These are phyloP conservation scores for Microascus cirrosus DNA, from an alignment of 2,329 filamentous ascomycete species.

Conservation along the genomic window DNA sequence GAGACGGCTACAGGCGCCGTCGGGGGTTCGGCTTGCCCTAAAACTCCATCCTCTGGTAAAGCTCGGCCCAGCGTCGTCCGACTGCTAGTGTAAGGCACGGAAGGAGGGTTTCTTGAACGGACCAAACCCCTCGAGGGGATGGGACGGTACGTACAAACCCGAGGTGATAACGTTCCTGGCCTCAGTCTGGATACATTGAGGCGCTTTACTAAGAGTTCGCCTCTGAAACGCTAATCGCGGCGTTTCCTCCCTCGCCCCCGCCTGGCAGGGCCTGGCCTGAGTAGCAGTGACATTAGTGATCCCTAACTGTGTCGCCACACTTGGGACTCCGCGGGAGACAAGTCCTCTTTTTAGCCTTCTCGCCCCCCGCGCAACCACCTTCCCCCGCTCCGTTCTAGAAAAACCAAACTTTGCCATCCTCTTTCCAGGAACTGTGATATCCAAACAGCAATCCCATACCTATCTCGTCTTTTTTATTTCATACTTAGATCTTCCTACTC, in stretches of 20 bases:
- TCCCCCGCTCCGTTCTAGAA: background rate
- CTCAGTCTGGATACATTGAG: background rate
- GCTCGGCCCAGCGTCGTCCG: background rate
- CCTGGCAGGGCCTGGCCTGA: background rate
- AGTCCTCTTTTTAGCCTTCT: background rate
- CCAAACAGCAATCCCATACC: background rate
- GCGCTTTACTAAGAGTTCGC: background rate
- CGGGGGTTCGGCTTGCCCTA: background rate
- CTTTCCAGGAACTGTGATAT: background rate
- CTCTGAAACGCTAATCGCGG: background rate
- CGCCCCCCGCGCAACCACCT: background rate
- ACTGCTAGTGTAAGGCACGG: background rate
- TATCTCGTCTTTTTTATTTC: background rate
- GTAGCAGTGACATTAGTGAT: background rate
- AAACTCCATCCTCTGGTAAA: background rate
- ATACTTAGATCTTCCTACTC: conserved; percentile 2
- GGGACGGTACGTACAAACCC: background rate
- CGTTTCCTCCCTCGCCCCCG: no score
- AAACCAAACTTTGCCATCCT: background rate
- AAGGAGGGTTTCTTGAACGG: background rate
- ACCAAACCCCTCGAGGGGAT: background rate
- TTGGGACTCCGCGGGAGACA: background rate
- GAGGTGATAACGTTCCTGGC: background rate
- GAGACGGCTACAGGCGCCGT: background rate
- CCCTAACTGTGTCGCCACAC: background rate